Evolutionary conservation across 2,329 filamentous ascomycete species (phyloP), one percentile per base, ranked within the genome.

Genomic region (Aulographum hederae): DNA sequence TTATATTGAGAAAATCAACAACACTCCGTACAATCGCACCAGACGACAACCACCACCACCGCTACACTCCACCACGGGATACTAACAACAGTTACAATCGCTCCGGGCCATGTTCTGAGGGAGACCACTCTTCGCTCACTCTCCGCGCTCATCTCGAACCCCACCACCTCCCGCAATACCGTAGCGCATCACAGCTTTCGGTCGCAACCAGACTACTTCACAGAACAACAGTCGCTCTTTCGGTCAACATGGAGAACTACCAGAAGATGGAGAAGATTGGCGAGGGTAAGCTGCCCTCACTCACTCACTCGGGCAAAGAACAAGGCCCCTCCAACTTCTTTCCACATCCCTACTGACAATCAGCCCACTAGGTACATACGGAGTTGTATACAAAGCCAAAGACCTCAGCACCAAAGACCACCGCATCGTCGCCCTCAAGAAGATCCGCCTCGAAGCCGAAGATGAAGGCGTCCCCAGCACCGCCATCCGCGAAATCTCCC

Each of bases 251-350:
- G 84, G 82, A 93, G 57, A 91, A 92, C 60, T 93, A 93, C 56
- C 80, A 92, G 60, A 91, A 91, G 62, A 69, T 93, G 48, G 84
- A 93, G 63, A 93, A 93, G 66, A 84, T 93, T 48, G 84, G 84
- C 56, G 84, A 93, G 70, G 84, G 84, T 89, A 60, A 46, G 43
- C 12, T 4, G 10, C 11, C 33, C 33, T 40, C 15, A 27, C 25
- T 28, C 21, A n/a, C 34, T 33, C 6, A 26, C 27, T 32, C 18
- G n/a, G 5, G 18, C 32, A 25, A 27, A 14, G 10, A 29, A 10
- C 10, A 26, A 8, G 13, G 8, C 29, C 29, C 18, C 29, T 26
- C 11, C 29, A 8, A 8, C 13, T n/a, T n/a, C n/a, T n/a, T n/a
- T n/a, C 12, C 26, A 30, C 25, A 37, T 28, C 17, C 15, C 25